Evolutionary conservation across 1,284 basidiomycete genomes (phyloP).

Genomic region (Apiotrichum siamense): DNA sequence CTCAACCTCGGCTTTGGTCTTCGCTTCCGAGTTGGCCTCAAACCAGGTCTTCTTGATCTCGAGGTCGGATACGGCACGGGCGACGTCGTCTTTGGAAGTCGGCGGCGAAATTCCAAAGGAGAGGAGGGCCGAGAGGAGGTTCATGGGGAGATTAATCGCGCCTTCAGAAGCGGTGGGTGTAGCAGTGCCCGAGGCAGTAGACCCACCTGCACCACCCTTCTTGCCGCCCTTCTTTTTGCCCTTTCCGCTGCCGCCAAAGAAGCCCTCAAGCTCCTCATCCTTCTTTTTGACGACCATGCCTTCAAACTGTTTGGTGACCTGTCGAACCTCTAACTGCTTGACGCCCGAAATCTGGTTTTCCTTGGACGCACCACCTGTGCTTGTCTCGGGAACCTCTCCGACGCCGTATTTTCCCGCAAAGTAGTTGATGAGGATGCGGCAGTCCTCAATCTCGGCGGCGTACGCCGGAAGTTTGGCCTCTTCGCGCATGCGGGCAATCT

Average conservation of each 20-base stretch:
- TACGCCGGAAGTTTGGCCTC: slow-evolving; percentile 88
- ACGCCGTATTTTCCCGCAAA: slow-evolving; percentile 67
- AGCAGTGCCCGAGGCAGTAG: slow-evolving; percentile 22
- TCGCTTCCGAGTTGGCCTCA: slow-evolving; percentile 57
- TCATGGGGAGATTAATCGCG: slow-evolving; percentile 72
- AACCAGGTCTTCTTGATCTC: slow-evolving; percentile 95
- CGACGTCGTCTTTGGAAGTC: slow-evolving; percentile 66
- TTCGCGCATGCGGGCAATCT: slow-evolving; percentile 75
- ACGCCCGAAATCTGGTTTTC: slow-evolving; percentile 57
- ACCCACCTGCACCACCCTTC: slow-evolving; percentile 51
- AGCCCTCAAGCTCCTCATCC: slow-evolving; percentile 78
- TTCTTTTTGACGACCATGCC: slow-evolving; percentile 83
- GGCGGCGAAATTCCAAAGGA: slow-evolving; percentile 88
- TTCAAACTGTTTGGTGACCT: slow-evolving; percentile 66
- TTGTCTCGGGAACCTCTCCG: slow-evolving; percentile 38
- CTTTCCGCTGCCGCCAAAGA: slow-evolving; percentile 60
- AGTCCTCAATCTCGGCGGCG: slow-evolving; percentile 92
- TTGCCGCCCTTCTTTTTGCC: slow-evolving; percentile 65
- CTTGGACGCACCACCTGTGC: slow-evolving; percentile 24
- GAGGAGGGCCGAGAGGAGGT: slow-evolving; percentile 80
- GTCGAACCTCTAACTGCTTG: slow-evolving; percentile 74
- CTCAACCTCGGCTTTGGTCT: slow-evolving; percentile 61
- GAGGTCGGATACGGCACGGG: slow-evolving; percentile 80
- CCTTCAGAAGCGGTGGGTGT: slow-evolving; percentile 35
- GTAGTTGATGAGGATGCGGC: slow-evolving; percentile 65